Evolutionary conservation across 192 early-diverging fungal genomes (phyloP), one percentile per base, ranked within the genome.

Genomic region (Gonapodya prolifera): DNA sequence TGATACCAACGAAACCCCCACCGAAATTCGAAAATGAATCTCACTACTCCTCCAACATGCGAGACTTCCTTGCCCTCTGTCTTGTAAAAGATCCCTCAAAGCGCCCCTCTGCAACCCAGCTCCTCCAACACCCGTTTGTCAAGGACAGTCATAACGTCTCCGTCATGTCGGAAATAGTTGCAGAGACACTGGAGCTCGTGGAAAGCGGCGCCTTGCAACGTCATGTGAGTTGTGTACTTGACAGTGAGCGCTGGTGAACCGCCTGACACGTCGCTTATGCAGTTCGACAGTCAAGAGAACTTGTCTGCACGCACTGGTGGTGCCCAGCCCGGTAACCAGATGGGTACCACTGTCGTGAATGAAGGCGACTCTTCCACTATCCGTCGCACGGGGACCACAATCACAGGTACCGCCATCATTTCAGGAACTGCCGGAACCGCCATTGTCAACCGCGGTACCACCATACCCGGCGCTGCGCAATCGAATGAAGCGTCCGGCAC

Each of bases 1-100:
- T 87, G 82, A 90, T 90, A 31, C 89, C 89, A 13, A 80, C 86
- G 2, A 87, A 87, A 75, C 89, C 89, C 2, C 89, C 89, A 34
- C 89, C 89, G 34, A 82, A 80, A 76, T 79, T 89, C 13, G 83
- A 87, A 73, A 75, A 81, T 29, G 81, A 85, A 36, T 31, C 73
- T n/a, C 75, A 78, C 16, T 90, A 84, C 79, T 83, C 83, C 23
- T 69, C 75, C 35, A 71, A 75, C 2, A 89, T 90, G 75, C 78
- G 80, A 34, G 79, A 84, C 34, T 90, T 90, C 79, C 79, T 90
- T 61, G 83, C 83, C 1, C 30, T 78, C 31, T 90, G 87, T 77
- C 80, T 90, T 78, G 83, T 78, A n/a, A 90, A 90, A 75, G 85
- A 90, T 75, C 87, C 88, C 28, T 80, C 78, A 69, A 33, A 81